A percentile compares a stretch with the other conserved stretches of the same genome.
These are phyloP conservation scores for Terana coerulea DNA, from an alignment of 768 basidiomycete species.

Conservation along the genomic window DNA sequence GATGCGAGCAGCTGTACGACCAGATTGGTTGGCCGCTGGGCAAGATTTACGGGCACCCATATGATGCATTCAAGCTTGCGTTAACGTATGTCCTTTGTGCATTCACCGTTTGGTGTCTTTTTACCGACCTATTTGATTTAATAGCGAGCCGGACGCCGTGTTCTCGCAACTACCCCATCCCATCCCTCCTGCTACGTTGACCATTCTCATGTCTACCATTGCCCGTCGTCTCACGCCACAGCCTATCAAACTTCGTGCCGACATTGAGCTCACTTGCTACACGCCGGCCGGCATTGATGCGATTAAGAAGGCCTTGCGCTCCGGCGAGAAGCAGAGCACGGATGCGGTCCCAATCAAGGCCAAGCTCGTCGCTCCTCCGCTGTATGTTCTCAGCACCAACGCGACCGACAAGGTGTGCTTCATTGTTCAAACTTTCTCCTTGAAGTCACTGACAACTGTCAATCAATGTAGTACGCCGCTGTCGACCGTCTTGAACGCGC, in stretches of 20 bases:
- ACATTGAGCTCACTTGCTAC: constrained; percentile 97
- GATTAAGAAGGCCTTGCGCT: constrained; percentile 86
- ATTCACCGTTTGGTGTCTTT: not conserved
- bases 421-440: too few species aligned
- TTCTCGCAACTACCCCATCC: constrained; percentile 65
- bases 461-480: constrained; percentile 82
- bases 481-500: constrained; percentile 93
- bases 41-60: constrained; percentile 89
- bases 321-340: constrained; percentile 84
- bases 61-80: constrained; percentile 98
- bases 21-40: constrained; percentile 92
- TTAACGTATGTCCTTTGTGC: constrained; percentile 63
- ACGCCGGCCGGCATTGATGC: constrained; percentile 94
- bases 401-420: constrained; percentile 85
- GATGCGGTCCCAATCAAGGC: constrained; percentile 96
- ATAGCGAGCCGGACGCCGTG: constrained; percentile 74
- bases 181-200: constrained; percentile 51
- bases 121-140: not conserved
- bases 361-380: constrained; percentile 91
- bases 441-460: not conserved
- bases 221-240: constrained; percentile 95
- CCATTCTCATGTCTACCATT: constrained; percentile 75
- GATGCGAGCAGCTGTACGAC: constrained; percentile 85
- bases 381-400: constrained; percentile 95
- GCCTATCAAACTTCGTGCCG: constrained; percentile 97